Conservation (phyloP, 352 stramenopile species). For the Phytophthora quininea region DNA sequence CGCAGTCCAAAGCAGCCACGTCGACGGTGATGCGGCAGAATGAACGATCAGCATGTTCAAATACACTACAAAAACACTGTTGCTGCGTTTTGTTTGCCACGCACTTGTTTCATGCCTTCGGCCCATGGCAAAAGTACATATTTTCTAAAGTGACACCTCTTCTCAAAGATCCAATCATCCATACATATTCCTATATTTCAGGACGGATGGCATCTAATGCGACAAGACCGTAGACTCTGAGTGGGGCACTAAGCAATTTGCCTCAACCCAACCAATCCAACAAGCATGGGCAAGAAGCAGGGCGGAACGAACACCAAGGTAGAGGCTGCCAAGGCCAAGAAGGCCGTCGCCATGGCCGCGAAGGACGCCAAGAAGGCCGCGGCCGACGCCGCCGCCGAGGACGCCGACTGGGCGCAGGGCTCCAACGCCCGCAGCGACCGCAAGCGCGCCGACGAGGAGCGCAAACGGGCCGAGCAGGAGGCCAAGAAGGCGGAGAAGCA, state of each 20-base stretch:
- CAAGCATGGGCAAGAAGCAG: conserved; percentile 55
- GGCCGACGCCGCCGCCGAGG: conserved; percentile 43
- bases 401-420: conserved; percentile 67
- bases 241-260: neutral
- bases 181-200: neutral
- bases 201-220: neutral
- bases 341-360: conserved; percentile 52
- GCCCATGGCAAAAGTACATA: neutral
- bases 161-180: neutral
- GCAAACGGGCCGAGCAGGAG: conserved; percentile 63
- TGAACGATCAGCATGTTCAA: neutral
- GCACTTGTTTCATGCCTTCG: neutral
- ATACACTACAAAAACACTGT: neutral
- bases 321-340: conserved; percentile 75
- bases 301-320: conserved; percentile 73
- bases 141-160: neutral
- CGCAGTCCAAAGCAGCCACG: conserved; percentile 48
- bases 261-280: conserved; percentile 21
- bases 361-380: conserved; percentile 67
- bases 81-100: neutral
- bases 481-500: conserved; percentile 79
- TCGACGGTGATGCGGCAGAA: conserved; percentile 29
- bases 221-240: neutral
- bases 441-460: conserved; percentile 61
- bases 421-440: conserved; percentile 49